Percentiles rank a stretch among this genome's conserved stretches.
Evolutionary conservation across 306 rosid species (phyloP).

Genomic region (Spatholobus suberectus): DNA sequence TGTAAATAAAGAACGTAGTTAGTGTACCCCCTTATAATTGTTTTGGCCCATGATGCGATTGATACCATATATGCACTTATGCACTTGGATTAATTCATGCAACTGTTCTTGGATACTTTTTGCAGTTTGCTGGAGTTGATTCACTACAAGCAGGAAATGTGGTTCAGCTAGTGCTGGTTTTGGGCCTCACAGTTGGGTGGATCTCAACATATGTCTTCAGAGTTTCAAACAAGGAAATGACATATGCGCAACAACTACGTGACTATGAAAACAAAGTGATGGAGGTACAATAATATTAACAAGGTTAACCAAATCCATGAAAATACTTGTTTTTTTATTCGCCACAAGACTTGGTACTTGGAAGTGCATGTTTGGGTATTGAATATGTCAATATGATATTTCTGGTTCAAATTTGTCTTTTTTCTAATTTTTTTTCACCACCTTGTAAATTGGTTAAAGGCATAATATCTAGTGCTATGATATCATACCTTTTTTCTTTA

Average conservation of each 20-base stretch:
- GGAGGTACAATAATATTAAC: conserved; percentile 63
- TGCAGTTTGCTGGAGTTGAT: conserved; percentile 86
- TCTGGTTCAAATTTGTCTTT: conserved; percentile 12
- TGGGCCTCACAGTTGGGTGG: conserved; percentile 96
- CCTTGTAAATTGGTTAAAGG: conserved; percentile 12
- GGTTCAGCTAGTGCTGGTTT: conserved; percentile 90
- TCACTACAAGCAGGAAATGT: conserved; percentile 96
- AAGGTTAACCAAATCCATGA: not conserved
- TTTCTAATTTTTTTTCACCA: not conserved
- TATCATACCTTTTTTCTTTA: not conserved
- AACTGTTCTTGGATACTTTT: conserved; percentile 34
- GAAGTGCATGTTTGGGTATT: conserved; percentile 26
- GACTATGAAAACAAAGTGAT: conserved; percentile 94
- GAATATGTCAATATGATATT: conserved; percentile 26
- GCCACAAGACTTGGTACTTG: conserved; percentile 30
- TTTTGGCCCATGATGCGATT: not conserved
- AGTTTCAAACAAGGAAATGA: conserved; percentile 99
- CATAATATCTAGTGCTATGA: not conserved
- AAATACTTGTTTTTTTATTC: not conserved
- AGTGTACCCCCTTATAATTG: not conserved
- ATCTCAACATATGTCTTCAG: conserved; percentile 89
- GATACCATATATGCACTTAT: not conserved
- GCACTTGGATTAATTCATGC: conserved; percentile 7
- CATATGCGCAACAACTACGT: conserved; percentile 92
- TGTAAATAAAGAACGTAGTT: not conserved